phyloP scores from a whole-genome alignment of 2,329 filamentous ascomycete genomes.

The Fusarium sp. region DNA sequence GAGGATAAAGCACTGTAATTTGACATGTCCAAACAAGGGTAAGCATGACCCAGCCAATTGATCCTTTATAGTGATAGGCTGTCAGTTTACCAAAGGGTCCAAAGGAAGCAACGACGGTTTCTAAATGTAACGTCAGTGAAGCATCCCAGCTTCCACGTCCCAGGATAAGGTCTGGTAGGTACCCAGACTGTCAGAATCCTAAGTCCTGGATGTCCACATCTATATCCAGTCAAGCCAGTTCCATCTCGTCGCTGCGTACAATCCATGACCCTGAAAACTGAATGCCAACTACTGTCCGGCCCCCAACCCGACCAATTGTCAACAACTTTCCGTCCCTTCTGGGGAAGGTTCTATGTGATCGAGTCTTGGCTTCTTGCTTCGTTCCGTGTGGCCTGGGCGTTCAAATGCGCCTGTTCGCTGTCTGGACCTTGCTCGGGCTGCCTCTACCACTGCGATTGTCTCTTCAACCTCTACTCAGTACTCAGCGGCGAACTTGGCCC shows the following conservation, averaged over 20 bases:
- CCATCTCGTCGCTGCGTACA: not conserved
- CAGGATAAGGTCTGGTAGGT: not conserved
- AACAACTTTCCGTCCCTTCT: conserved; percentile 23
- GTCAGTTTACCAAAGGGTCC: conserved; percentile 24
- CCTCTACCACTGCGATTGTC: not conserved
- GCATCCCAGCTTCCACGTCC: conserved; percentile 17
- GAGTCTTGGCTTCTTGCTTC: conserved; percentile 42
- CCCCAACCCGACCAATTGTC: conserved; percentile 44
- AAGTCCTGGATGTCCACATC: not conserved
- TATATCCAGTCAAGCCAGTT: not conserved
- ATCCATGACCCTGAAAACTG: conserved; percentile 23
- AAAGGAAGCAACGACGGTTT: conserved; percentile 29
- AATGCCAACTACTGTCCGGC: conserved; percentile 36
- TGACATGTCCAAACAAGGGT: conserved; percentile 28
- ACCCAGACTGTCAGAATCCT: not conserved
- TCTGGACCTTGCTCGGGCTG: conserved; percentile 29
- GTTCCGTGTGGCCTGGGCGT: conserved; percentile 43
- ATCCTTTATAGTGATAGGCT: conserved; percentile 32
- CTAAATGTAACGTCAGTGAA: conserved; percentile 40
- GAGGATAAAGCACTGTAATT: conserved; percentile 21
- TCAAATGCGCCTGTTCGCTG: conserved; percentile 38
- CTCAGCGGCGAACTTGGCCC: not conserved
- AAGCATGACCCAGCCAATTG: conserved; percentile 31
- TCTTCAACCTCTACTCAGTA: not conserved
- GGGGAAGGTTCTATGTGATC: conserved; percentile 38